A percentile compares a stretch with the other conserved stretches of the same genome.
These are phyloP conservation scores for Rickenella mellea DNA, from an alignment of 768 basidiomycete species.

Conservation along the genomic window DNA sequence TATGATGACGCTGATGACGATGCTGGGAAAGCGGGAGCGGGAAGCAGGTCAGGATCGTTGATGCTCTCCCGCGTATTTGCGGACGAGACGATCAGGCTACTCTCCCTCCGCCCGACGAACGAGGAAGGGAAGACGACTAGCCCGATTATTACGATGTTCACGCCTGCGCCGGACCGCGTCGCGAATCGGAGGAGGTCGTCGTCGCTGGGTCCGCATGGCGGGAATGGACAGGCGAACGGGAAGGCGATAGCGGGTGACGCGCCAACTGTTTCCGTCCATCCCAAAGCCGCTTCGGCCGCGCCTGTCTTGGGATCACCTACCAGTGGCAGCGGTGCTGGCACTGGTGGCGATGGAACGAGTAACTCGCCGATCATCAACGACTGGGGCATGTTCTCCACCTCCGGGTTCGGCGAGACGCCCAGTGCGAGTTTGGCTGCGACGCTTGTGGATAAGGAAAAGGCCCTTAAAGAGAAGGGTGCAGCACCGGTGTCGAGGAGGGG, in stretches of 20 bases:
- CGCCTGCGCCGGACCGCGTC: slow-evolving; percentile 24
- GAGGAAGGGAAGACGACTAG: slow-evolving; percentile 17
- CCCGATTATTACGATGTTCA: slow-evolving; percentile 14
- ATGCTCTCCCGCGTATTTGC: slow-evolving; percentile 46
- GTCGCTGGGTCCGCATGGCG: slow-evolving; percentile 24
- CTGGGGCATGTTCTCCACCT: slow-evolving; percentile 61
- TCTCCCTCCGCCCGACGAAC: slow-evolving; percentile 41
- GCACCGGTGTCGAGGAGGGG: slow-evolving; percentile 20
- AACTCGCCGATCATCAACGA: slow-evolving; percentile 23
- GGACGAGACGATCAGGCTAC: slow-evolving; percentile 53
- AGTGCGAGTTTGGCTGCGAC: slow-evolving; percentile 44
- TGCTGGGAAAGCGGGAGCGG: too few relatives aligned
- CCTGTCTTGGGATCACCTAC: slow-evolving; percentile 17
- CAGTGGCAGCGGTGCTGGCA: slow-evolving; percentile 19
- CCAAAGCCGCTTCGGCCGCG: slow-evolving; percentile 1
- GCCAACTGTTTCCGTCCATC: neutral
- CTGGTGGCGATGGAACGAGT: neutral
- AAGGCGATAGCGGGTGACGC: slow-evolving; percentile 2
- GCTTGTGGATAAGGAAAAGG: slow-evolving; percentile 50
- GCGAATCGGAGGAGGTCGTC: slow-evolving; percentile 21
- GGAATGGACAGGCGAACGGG: slow-evolving; percentile 4
- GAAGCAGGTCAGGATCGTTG: too few relatives aligned
- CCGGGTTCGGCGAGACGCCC: slow-evolving; percentile 43
- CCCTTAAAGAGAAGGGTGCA: slow-evolving; percentile 33
- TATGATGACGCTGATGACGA: slow-evolving; percentile 21